phyloP scores from a whole-genome alignment of 1,139 yeast species.

The Yamadazyma membranifaciens region DNA sequence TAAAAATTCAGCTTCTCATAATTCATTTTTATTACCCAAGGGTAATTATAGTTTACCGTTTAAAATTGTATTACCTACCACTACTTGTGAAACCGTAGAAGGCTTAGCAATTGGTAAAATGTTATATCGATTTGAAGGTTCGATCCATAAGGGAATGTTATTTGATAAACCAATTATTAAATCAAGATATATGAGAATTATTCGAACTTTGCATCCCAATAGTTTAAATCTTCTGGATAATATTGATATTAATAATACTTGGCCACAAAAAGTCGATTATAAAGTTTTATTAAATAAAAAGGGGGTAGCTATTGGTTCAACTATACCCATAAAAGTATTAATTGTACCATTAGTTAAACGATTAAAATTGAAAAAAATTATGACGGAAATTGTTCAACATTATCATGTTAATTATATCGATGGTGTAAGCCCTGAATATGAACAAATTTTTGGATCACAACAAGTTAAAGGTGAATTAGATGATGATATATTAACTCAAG shows the following conservation, averaged over 20 bases:
- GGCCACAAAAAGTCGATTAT: conserved; percentile 68
- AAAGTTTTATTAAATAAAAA: conserved; percentile 54
- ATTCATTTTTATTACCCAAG: conserved; percentile 51
- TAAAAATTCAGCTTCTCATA: conserved; percentile 22
- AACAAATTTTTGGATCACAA: conserved; percentile 33
- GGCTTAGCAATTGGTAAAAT: conserved; percentile 58
- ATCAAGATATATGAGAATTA: conserved; percentile 33
- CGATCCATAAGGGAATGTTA: conserved; percentile 50
- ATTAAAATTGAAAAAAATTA: conserved; percentile 44
- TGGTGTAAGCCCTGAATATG: conserved; percentile 45
- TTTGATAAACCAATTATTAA: conserved; percentile 41
- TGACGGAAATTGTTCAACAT: conserved; percentile 53
- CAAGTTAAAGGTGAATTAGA: conserved; percentile 18
- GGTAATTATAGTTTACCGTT: conserved; percentile 73
- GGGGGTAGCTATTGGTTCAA: conserved; percentile 62
- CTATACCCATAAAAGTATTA: conserved; percentile 49
- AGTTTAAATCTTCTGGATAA: conserved; percentile 52
- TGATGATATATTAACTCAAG: conserved; percentile 32
- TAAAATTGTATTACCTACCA: conserved; percentile 52
- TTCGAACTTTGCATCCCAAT: conserved; percentile 53
- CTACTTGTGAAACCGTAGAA: conserved; percentile 65
- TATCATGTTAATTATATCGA: conserved; percentile 37
- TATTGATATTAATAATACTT: conserved; percentile 57
- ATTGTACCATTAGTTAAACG: conserved; percentile 64
- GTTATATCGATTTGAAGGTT: conserved; percentile 53